Evolutionary conservation across 2,329 filamentous ascomycete species (phyloP).

Genomic region (Boeremia exigua): DNA sequence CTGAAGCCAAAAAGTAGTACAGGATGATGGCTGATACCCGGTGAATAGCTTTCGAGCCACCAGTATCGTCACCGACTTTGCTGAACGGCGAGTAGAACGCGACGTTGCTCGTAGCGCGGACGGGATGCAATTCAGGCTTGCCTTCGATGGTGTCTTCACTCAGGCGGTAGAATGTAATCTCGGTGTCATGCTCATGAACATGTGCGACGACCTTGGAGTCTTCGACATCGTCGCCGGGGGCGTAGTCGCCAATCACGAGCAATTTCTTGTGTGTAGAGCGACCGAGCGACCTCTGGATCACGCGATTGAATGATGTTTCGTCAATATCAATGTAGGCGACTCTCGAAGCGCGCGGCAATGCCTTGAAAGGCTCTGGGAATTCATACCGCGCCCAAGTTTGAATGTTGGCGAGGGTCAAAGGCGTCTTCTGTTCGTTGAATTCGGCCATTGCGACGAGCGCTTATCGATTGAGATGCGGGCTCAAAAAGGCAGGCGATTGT

Average conservation of each 20-base stretch:
- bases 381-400: slow-evolving; percentile 30
- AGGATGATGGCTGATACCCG: slow-evolving; percentile 35
- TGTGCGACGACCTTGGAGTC: slow-evolving; percentile 35
- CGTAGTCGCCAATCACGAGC: slow-evolving; percentile 38
- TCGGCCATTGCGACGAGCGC: slow-evolving; percentile 25
- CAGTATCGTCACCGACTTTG: slow-evolving; percentile 35
- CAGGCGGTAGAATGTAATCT: slow-evolving; percentile 37
- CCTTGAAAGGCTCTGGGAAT: slow-evolving; percentile 29
- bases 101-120: slow-evolving; percentile 36
- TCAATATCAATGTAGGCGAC: slow-evolving; percentile 35
- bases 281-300: slow-evolving; percentile 32
- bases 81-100: slow-evolving; percentile 37
- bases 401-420: slow-evolving; percentile 32
- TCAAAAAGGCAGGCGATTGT: slow-evolving; percentile 14
- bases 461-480: slow-evolving; percentile 4
- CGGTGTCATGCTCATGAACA: slow-evolving; percentile 36
- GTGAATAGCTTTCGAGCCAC: slow-evolving; percentile 35
- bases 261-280: slow-evolving; percentile 38
- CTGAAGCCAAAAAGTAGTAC: slow-evolving; percentile 36
- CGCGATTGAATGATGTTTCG: slow-evolving; percentile 31
- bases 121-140: slow-evolving; percentile 28
- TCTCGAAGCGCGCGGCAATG: slow-evolving; percentile 25
- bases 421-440: slow-evolving; percentile 36
- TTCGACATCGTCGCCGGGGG: slow-evolving; percentile 31
- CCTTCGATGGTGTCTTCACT: slow-evolving; percentile 22